Evolutionary conservation across 2,329 filamentous ascomycete genomes (phyloP), one percentile per base, ranked within the genome.

Genomic region (Ophiosphaerella narmari): DNA sequence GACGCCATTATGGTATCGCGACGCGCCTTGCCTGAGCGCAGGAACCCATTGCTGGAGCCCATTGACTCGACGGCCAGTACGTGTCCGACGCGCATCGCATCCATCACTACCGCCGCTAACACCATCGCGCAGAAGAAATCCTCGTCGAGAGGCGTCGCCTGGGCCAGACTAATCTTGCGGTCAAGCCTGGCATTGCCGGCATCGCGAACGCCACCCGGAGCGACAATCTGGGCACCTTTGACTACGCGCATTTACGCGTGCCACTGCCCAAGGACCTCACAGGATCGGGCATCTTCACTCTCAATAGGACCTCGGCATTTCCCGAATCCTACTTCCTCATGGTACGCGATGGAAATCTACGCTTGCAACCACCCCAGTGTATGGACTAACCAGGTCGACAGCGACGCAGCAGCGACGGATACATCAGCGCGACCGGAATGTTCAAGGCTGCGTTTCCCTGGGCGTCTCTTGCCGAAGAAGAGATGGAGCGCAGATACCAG

Each of bases 271-370:
- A 92, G 75, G 91, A 94, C 58, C 87, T 97, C 62, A 85, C 86
- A 54, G 82, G 82, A 24, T 96, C 92, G 5, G 94, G 94, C 68
- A 95, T 99, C 66, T 97, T 97, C 79, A 88, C 90, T 67, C 87
- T 68, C 39, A 66, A 86, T 52, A 86, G 86, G 70, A 74, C 76
- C 8, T 77, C 81, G 46, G 73, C 79, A 54, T 82, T 79, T 52
- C 93, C 94, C 5, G 91, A 91, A 72, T 94, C 90, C 62, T 99
- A 99, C 77, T 99, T 97, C 74, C 78, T 99, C 63, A 99, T 99
- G 85, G 84, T 86, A 78, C 74, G 80, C 45, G 48, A 64, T 63
- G 54, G 50, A 59, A 48, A 46, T 29, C 13, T 14, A 13, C 24
- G 29, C 35, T 31, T 42, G 43, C 39, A 23, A 42, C 43, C 39